phyloP scores from a whole-genome alignment of 2,329 filamentous ascomycete genomes.

The Fusarium burgessii region DNA sequence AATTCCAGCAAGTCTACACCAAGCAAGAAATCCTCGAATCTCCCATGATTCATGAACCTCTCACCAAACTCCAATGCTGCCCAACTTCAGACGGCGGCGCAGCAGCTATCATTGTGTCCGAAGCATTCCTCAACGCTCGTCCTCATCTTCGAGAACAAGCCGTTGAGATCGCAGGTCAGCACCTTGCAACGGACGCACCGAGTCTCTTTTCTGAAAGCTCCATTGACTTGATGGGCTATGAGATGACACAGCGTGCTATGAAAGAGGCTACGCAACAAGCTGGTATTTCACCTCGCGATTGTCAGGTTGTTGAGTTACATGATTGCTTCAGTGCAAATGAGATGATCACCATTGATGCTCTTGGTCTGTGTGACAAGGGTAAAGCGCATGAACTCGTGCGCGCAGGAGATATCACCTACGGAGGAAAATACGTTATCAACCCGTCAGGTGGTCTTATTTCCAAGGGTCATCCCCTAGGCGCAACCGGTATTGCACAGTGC shows the following conservation, averaged over 20 bases:
- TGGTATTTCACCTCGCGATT: slow-evolving; percentile 72
- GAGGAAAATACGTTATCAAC: slow-evolving; percentile 85
- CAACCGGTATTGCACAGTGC: slow-evolving; percentile 94
- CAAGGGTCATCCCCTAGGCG: slow-evolving; percentile 94
- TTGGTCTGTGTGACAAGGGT: slow-evolving; percentile 81
- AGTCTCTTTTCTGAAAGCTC: slow-evolving; percentile 81
- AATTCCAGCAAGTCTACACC: slow-evolving; percentile 93
- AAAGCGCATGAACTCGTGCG: slow-evolving; percentile 94
- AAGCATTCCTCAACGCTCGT: slow-evolving; percentile 86
- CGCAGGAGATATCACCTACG: slow-evolving; percentile 90
- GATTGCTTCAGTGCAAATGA: slow-evolving; percentile 98
- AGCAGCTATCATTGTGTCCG: slow-evolving; percentile 88
- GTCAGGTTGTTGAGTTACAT: slow-evolving; percentile 91
- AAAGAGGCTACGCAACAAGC: slow-evolving; percentile 80
- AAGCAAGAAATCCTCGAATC: slow-evolving; percentile 82
- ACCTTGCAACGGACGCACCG: slow-evolving; percentile 85
- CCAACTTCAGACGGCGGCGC: slow-evolving; percentile 94
- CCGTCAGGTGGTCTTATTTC: slow-evolving; percentile 94
- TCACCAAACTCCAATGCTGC: slow-evolving; percentile 99
- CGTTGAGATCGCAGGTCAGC: slow-evolving; percentile 89
- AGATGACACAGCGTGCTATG: slow-evolving; percentile 82
- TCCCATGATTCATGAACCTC: slow-evolving; percentile 83
- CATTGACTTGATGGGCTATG: slow-evolving; percentile 90
- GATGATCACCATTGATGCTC: slow-evolving; percentile 88
- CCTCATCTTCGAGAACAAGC: slow-evolving; percentile 86